Percentiles rank a stretch among this genome's conserved stretches.
phyloP scores from a whole-genome alignment of 257 asterid genomes.

The Solanum paucissectum region DNA sequence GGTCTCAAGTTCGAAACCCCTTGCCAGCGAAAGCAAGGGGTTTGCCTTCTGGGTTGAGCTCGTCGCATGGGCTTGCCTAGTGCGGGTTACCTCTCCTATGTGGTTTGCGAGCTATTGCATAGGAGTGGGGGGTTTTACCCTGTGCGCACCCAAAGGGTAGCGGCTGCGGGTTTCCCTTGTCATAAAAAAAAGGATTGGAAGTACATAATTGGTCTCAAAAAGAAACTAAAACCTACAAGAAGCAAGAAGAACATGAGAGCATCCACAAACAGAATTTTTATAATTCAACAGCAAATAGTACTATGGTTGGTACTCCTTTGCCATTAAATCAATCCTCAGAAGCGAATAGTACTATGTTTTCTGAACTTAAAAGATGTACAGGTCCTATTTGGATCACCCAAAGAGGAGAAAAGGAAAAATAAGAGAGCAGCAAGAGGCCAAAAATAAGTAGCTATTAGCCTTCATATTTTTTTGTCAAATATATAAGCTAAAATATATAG shows the following conservation, averaged over 20 bases:
- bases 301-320: background rate
- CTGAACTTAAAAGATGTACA: background rate
- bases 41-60: too few relatives aligned
- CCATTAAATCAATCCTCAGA: background rate
- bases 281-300: background rate
- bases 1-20: too few relatives aligned
- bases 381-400: background rate
- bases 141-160: too few relatives aligned
- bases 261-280: background rate
- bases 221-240: background rate
- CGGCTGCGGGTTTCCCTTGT: too few relatives aligned
- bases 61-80: too few relatives aligned
- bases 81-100: too few relatives aligned
- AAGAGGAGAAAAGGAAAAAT: background rate
- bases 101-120: too few relatives aligned
- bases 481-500: background rate
- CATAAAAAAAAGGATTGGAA: background rate
- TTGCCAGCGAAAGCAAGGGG: too few relatives aligned
- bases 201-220: background rate
- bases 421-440: background rate
- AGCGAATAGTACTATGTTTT: background rate
- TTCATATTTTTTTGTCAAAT: background rate
- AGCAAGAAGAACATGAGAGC: background rate
- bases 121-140: too few relatives aligned
- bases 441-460: background rate